Conservation (phyloP, 2,329 filamentous ascomycete species). For the Neophaeococcomyces aloes region DNA sequence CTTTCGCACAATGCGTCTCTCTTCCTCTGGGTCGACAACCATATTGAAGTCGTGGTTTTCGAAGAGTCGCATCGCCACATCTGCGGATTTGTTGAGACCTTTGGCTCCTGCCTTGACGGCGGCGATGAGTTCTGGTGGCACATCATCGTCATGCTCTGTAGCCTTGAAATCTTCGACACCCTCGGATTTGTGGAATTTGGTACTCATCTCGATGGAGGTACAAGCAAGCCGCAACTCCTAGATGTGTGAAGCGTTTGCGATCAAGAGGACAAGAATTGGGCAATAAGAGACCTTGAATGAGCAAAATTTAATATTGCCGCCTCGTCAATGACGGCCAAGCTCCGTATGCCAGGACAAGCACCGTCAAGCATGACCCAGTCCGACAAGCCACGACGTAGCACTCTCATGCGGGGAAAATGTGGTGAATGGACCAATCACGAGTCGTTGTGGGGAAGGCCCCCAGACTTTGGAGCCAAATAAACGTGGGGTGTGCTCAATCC, state of each 20-base stretch:
- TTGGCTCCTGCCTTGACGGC: not conserved
- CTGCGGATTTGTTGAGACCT: slow-evolving; percentile 17
- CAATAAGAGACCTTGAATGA: too few species aligned
- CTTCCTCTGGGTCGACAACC: slow-evolving; percentile 36
- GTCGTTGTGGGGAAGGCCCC: not conserved
- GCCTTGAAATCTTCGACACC: not conserved
- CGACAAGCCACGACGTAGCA: slow-evolving; percentile 1
- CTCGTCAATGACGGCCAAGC: slow-evolving; percentile 1
- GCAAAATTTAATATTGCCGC: too few species aligned
- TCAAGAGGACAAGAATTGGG: too few species aligned
- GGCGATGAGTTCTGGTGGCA: not conserved
- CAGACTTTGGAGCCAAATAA: not conserved
- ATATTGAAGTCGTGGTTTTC: slow-evolving; percentile 39
- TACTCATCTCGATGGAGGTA: too few species aligned
- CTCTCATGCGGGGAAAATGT: not conserved
- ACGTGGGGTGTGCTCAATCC: not conserved
- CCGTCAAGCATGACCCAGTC: not conserved
- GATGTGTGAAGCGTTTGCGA: too few species aligned
- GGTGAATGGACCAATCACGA: not conserved
- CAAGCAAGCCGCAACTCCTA: too few species aligned
- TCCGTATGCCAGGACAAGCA: not conserved
- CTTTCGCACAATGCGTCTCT: slow-evolving; percentile 41
- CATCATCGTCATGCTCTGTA: slow-evolving; percentile 2
- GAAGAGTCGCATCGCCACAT: slow-evolving; percentile 44
- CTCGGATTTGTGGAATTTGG: not conserved